phyloP scores from a whole-genome alignment of 2,329 filamentous ascomycete genomes.

The Calonectria hawksworthii region DNA sequence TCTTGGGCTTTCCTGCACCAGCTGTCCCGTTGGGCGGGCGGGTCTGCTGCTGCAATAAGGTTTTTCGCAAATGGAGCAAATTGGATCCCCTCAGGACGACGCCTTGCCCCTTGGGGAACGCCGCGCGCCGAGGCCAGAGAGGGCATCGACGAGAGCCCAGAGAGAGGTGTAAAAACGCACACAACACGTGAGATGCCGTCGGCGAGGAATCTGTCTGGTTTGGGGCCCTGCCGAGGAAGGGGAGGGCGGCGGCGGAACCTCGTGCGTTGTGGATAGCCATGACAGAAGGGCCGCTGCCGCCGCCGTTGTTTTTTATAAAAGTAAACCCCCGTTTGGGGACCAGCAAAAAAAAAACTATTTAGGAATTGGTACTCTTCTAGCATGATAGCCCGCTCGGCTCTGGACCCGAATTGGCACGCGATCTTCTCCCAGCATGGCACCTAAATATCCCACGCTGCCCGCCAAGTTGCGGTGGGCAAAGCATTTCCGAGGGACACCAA shows the following conservation, averaged over 20 bases:
- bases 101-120: constrained; percentile 39
- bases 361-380: neutral
- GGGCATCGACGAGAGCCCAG: neutral
- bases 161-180: neutral
- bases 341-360: neutral
- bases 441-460: neutral
- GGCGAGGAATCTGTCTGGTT: constrained; percentile 16
- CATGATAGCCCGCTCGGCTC: constrained; percentile 6
- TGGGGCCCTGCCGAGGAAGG: constrained; percentile 6
- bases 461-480: neutral
- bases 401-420: neutral
- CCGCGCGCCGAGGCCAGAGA: constrained; percentile 35
- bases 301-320: constrained; percentile 16
- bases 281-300: neutral
- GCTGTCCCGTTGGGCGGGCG: neutral
- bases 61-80: constrained; percentile 32
- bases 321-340: neutral
- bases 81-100: constrained; percentile 15
- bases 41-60: constrained; percentile 31
- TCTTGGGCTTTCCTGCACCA: neutral
- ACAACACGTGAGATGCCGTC: constrained; percentile 39
- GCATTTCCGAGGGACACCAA: neutral
- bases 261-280: constrained; percentile 2
- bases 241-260: neutral
- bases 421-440: neutral